Conservation (phyloP, 768 basidiomycete species). For the Hygrocybe punicea region DNA sequence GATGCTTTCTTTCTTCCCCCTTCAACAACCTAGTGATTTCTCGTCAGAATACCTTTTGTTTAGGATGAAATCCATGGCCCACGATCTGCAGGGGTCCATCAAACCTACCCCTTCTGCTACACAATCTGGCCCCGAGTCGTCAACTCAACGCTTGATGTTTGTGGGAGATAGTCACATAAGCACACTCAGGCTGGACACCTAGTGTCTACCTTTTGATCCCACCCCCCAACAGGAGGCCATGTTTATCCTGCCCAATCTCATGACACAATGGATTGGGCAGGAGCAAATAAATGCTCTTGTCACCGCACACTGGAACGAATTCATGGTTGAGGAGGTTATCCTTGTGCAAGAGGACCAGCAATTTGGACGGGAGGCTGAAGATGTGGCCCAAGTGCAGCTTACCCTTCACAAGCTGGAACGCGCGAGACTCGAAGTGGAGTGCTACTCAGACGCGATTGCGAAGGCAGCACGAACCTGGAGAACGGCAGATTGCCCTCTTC, state of each 20-base stretch:
- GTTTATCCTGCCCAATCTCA: background rate
- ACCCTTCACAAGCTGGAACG: background rate
- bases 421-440: background rate
- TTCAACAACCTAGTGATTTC: too few species aligned
- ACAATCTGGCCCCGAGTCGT: too few species aligned
- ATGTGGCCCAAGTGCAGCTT: background rate
- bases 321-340: background rate
- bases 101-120: too few species aligned
- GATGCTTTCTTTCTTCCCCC: too few species aligned
- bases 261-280: background rate
- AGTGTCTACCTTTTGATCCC: background rate
- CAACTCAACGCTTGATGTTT: background rate
- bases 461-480: background rate
- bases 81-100: too few species aligned
- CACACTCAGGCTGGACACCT: background rate
- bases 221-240: background rate
- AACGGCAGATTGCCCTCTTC: background rate
- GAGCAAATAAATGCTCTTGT: background rate
- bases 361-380: background rate
- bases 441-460: background rate
- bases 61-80: too few species aligned
- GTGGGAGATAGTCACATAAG: background rate
- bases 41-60: too few species aligned
- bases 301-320: background rate
- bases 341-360: background rate